Percentiles rank a stretch among this genome's conserved stretches.
Evolutionary conservation across 345 rosid genomes (phyloP).

Genomic region (Orychophragmus violaceus): DNA sequence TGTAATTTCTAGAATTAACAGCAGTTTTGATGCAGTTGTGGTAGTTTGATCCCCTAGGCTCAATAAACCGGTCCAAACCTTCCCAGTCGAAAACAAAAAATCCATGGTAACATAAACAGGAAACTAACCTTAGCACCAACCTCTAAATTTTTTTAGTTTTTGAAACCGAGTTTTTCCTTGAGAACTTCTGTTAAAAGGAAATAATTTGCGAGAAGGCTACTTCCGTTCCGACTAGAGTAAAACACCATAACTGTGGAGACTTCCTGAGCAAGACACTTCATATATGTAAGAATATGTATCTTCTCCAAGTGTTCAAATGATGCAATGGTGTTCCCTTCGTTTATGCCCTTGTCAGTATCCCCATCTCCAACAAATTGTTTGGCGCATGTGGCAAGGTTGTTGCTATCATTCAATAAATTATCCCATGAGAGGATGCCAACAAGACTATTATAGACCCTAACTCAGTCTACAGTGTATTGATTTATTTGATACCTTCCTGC

Average conservation of each 20-base stretch:
- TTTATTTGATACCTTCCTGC: constrained; percentile 84
- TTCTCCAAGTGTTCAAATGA: too few species aligned
- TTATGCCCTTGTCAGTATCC: too few species aligned
- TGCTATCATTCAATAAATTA: constrained; percentile 29
- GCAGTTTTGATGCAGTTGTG: constrained; percentile 47
- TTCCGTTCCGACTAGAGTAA: constrained; percentile 88
- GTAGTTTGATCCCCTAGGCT: constrained; percentile 64
- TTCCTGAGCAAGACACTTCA: constrained; percentile 67
- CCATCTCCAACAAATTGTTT: constrained; percentile 98
- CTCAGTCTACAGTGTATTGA: not conserved
- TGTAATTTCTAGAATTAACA: constrained; percentile 78
- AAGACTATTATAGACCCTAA: not conserved
- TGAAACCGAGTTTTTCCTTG: constrained; percentile 66
- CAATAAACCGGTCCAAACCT: constrained; percentile 58
- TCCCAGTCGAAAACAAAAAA: constrained; percentile 77
- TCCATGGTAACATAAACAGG: constrained; percentile 41
- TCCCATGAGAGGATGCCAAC: not conserved
- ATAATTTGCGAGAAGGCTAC: too few species aligned
- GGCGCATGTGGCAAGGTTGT: constrained; percentile 69
- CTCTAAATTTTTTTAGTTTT: not conserved
- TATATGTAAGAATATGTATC: too few species aligned
- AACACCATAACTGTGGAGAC: constrained; percentile 86
- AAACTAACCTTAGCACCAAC: too few species aligned
- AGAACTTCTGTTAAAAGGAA: constrained; percentile 68
- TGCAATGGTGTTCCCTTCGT: too few species aligned